These are phyloP conservation scores for Psilocybe mexicana DNA, from an alignment of 1,284 basidiomycete genomes.

Conservation along the genomic window DNA sequence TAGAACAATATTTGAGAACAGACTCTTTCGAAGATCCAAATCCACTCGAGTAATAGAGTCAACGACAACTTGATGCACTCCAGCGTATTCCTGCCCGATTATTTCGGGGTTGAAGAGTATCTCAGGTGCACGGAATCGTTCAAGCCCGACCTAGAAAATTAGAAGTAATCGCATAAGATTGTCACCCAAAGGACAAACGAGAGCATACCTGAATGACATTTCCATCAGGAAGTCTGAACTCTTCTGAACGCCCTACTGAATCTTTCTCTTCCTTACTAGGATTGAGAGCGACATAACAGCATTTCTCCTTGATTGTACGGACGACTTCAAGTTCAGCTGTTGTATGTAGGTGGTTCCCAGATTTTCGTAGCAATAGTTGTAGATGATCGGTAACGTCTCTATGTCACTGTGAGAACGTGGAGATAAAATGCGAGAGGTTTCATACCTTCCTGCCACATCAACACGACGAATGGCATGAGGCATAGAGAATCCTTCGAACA, in stretches of 20 bases:
- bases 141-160: constrained; percentile 78
- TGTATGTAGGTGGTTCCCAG: constrained; percentile 94
- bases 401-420: constrained; percentile 20
- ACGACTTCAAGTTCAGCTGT: constrained; percentile 98
- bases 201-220: constrained; percentile 82
- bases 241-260: constrained; percentile 73
- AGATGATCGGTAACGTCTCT: constrained; percentile 97
- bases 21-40: constrained; percentile 89
- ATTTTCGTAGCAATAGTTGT: constrained; percentile 91
- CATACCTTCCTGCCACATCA: constrained; percentile 92
- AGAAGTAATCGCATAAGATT: not conserved
- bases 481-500: constrained; percentile 99
- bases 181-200: not conserved
- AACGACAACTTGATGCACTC: constrained; percentile 94
- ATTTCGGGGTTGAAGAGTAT: constrained; percentile 98
- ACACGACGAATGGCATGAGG: constrained; percentile 96
- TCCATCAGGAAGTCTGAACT: constrained; percentile 95
- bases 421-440: constrained; percentile 13
- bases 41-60: constrained; percentile 87
- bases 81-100: constrained; percentile 94
- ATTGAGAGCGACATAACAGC: constrained; percentile 92
- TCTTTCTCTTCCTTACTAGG: constrained; percentile 97
- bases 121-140: constrained; percentile 96
- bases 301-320: constrained; percentile 97
- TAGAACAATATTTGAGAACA: constrained; percentile 96